Evolutionary conservation across 441 rosid species (phyloP), one percentile per base, ranked within the genome.

Genomic region (Mallotus japonicus): DNA sequence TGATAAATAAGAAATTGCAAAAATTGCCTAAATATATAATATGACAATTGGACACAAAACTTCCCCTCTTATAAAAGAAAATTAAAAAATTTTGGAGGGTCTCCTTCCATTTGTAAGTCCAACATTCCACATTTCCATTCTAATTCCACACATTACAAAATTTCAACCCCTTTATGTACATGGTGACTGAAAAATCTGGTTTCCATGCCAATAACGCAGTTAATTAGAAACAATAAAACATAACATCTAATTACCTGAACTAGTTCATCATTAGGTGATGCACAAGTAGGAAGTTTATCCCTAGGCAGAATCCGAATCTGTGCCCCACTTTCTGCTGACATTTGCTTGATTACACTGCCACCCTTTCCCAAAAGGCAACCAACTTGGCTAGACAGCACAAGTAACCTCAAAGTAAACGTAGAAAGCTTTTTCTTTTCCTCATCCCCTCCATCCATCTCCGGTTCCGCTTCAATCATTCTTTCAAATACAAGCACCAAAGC

Each of bases 281-380:
- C 86, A 82, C 87, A 85, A 0, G 14, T 17, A 62, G 97, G 92
- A 72, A 83, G 87, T 76, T 88, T 85, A 79, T 91, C 92, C 83
- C 87, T 83, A 1, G 92, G 87, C 78, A 89, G 86, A 77, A 91
- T 80, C 28, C 83, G 88, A 75, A 91, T 85, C 50, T 91, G 87
- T 32, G 94, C 90, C 67, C 94, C 89, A 79, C 92, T 89, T 62
- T 84, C 87, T 22, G 85, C 65, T 40, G 84, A 72, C 86, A 84
- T 88, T 83, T 83, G 87, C 83, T 89, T 85, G 60, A 88, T 84
- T 76, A 86, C 83, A 53, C 82, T 81, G 53, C 96, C 94, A 70
- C 85, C 94, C 81, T 87, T 88, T 55, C 92, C 94, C 78, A 87
- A 76, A 73, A 91, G 78, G 79, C 89, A 83, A 49, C 90, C 90